phyloP scores from a whole-genome alignment of 1,284 basidiomycete genomes.

The Acaromyces ingoldii region DNA sequence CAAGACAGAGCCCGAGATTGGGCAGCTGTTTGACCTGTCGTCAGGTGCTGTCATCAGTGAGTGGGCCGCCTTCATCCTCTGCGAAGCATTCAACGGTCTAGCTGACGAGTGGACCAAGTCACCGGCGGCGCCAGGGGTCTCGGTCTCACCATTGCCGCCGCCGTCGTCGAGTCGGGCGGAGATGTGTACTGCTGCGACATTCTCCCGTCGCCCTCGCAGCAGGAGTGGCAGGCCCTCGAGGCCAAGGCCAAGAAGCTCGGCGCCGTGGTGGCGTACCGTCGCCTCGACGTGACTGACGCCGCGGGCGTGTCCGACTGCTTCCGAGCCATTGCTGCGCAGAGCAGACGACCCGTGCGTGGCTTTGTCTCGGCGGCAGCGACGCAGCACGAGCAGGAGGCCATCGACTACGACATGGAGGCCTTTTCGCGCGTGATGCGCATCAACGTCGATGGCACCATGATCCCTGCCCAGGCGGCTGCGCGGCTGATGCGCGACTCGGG shows the following conservation, averaged over 20 bases:
- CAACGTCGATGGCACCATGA: constrained; percentile 9
- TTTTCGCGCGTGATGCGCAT: constrained; percentile 4
- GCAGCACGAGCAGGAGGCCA: not conserved
- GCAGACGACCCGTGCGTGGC: not conserved
- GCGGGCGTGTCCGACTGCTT: not conserved
- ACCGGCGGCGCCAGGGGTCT: constrained; percentile 6
- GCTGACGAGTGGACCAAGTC: too few relatives aligned
- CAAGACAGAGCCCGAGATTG: constrained; percentile 3
- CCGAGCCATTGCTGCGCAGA: not conserved
- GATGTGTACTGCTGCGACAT: constrained; percentile 8
- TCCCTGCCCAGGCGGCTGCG: constrained; percentile 2
- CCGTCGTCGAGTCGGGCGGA: constrained; percentile 1
- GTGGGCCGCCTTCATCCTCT: not conserved
- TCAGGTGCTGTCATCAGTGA: constrained; percentile 8
- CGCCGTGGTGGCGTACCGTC: not conserved
- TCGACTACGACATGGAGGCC: constrained; percentile 3
- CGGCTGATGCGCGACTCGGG: not conserved
- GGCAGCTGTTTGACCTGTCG: constrained; percentile 8
- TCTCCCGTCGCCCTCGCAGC: constrained; percentile 5
- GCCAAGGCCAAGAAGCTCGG: not conserved
- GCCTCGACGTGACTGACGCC: not conserved
- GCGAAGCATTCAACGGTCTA: too few relatives aligned
- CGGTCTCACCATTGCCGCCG: constrained; percentile 3
- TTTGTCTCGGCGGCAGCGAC: not conserved
- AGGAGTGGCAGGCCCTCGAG: constrained; percentile 4